Conservation (phyloP, 2,329 filamentous ascomycete genomes). For the Ophiostoma angusticollis region DNA sequence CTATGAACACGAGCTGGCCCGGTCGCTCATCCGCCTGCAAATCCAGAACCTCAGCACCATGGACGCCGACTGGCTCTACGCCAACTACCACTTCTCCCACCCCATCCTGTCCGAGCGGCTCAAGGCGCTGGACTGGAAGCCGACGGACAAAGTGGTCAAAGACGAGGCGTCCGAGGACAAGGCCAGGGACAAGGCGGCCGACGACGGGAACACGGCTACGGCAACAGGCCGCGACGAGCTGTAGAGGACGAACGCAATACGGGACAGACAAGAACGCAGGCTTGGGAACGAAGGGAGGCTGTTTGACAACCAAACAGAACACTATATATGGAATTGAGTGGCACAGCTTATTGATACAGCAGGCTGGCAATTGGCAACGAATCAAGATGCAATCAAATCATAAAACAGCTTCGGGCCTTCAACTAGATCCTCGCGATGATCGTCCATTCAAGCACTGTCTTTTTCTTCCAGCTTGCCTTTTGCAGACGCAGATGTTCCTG, state of each 20-base stretch:
- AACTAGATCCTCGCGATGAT: too few species aligned
- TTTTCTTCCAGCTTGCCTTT: too few species aligned
- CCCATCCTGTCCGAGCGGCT: conserved; percentile 90
- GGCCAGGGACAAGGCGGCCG: conserved; percentile 20
- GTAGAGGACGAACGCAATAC: conserved; percentile 24
- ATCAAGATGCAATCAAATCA: too few species aligned
- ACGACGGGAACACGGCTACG: conserved; percentile 42
- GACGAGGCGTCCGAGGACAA: conserved; percentile 27
- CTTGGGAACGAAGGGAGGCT: too few species aligned
- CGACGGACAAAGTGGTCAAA: conserved; percentile 35
- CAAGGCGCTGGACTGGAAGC: conserved; percentile 79
- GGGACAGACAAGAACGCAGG: neutral
- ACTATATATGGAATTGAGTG: too few species aligned
- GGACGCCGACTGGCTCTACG: conserved; percentile 98
- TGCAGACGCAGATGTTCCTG: too few species aligned
- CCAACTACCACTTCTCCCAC: conserved; percentile 96
- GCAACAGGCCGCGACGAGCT: conserved; percentile 63
- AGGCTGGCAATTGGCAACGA: too few species aligned
- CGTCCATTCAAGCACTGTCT: too few species aligned
- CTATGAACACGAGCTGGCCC: conserved; percentile 69
- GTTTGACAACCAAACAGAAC: neutral
- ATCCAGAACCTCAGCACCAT: conserved; percentile 97
- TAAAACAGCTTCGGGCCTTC: too few species aligned
- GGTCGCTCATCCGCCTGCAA: conserved; percentile 90
- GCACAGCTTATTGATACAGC: too few species aligned